These are phyloP conservation scores for Russula virescens DNA, from an alignment of 768 basidiomycete species.

Conservation along the genomic window DNA sequence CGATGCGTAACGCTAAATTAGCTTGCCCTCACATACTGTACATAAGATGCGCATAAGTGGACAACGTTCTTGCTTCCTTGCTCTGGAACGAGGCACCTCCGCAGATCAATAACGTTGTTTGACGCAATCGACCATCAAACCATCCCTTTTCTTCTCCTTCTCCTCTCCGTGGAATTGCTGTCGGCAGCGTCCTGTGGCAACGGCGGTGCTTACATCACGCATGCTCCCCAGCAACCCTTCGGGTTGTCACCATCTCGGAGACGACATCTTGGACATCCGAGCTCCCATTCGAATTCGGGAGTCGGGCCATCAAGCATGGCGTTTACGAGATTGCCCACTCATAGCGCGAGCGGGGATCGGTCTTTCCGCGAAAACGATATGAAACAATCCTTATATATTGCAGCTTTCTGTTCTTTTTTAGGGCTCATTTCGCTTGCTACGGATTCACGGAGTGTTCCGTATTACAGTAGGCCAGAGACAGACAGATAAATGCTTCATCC, in stretches of 20 bases:
- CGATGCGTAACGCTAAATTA: constrained; percentile 3
- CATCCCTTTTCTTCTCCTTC: not conserved
- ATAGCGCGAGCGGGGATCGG: not conserved
- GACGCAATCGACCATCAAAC: not conserved
- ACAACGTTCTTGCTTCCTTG: not conserved
- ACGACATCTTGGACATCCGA: not conserved
- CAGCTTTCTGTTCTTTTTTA: not conserved
- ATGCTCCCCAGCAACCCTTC: constrained; percentile 4
- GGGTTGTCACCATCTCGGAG: not conserved
- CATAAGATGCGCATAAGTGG: not conserved
- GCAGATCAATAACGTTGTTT: not conserved
- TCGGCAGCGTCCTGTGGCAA: not conserved
- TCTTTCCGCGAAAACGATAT: not conserved
- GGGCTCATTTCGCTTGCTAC: too few species aligned
- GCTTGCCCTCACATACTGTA: not conserved
- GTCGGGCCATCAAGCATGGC: not conserved
- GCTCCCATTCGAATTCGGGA: not conserved
- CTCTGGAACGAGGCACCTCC: not conserved
- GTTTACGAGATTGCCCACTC: not conserved
- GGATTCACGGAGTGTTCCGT: too few species aligned
- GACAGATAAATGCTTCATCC: too few species aligned
- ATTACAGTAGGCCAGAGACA: too few species aligned
- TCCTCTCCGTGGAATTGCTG: constrained; percentile 1
- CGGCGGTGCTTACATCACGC: not conserved
- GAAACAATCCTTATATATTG: not conserved